phyloP scores from a whole-genome alignment of 305 asterid genomes.

The Rubia peregrina region DNA sequence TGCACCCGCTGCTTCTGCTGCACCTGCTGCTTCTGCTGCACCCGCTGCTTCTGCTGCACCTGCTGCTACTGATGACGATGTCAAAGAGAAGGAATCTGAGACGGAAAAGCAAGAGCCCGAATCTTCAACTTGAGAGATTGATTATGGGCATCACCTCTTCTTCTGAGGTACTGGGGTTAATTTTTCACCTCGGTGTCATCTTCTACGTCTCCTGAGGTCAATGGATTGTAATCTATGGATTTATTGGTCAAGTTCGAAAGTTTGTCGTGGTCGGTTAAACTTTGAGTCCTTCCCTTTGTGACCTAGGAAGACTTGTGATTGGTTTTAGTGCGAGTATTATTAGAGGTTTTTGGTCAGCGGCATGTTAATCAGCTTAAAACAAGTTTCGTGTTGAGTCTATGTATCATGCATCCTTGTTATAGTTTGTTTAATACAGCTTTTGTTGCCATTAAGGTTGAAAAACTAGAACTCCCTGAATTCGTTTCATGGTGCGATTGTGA shows the following conservation, averaged over 20 bases:
- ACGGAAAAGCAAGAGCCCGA: conserved; percentile 20
- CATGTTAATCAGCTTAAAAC: not conserved
- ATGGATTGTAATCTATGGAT: conserved; percentile 12
- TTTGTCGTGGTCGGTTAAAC: conserved; percentile 17
- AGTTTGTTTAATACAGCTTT: not conserved
- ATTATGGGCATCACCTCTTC: not conserved
- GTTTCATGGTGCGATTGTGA: not conserved
- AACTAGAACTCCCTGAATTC: not conserved
- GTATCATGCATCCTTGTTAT: conserved; percentile 2
- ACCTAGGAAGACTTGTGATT: conserved; percentile 1
- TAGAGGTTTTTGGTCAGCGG: conserved; percentile 15
- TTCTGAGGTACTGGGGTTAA: conserved; percentile 10
- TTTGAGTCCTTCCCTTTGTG: conserved; percentile 18
- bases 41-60: not conserved
- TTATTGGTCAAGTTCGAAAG: conserved; percentile 11
- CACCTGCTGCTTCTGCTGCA: not conserved
- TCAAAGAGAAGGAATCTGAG: conserved; percentile 26
- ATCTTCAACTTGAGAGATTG: conserved; percentile 23
- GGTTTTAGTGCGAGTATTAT: conserved; percentile 6
- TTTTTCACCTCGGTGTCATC: conserved; percentile 2
- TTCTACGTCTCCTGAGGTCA: conserved; percentile 14
- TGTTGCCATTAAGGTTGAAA: not conserved
- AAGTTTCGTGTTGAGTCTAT: conserved; percentile 8
- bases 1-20: not conserved
- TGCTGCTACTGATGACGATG: not conserved